These are phyloP conservation scores for Cystobasidiopsis lactophilus DNA, from an alignment of 768 basidiomycete genomes.

Conservation along the genomic window DNA sequence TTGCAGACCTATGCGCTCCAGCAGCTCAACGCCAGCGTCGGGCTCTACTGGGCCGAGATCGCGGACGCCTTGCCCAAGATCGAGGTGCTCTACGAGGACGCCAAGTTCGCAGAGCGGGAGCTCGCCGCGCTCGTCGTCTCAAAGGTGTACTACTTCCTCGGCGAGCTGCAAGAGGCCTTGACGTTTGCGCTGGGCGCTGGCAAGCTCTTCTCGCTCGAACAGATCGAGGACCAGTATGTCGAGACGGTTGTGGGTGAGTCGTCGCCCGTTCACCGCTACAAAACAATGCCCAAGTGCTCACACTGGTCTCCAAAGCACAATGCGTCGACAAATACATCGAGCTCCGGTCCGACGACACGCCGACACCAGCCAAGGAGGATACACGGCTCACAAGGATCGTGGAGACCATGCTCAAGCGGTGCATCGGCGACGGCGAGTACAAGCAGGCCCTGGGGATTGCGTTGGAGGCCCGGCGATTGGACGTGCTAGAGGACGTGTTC, in stretches of 20 bases:
- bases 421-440: constrained; percentile 69
- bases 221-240: constrained; percentile 46
- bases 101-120: constrained; percentile 49
- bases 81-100: constrained; percentile 69
- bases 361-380: constrained; percentile 23
- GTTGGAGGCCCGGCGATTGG: constrained; percentile 68
- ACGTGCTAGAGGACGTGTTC: constrained; percentile 62
- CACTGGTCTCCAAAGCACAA: too few relatives aligned
- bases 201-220: constrained; percentile 31
- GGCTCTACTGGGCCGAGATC: constrained; percentile 97
- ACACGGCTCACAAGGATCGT: constrained; percentile 59
- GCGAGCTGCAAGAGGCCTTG: constrained; percentile 83
- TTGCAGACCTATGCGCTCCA: constrained; percentile 83
- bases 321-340: constrained; percentile 1
- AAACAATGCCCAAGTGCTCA: too few relatives aligned
- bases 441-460: constrained; percentile 95
- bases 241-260: constrained; percentile 87
- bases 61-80: constrained; percentile 44
- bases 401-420: constrained; percentile 66
- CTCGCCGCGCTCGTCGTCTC: constrained; percentile 80
- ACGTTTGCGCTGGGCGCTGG: constrained; percentile 85
- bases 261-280: too few relatives aligned
- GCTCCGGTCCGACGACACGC: not conserved
- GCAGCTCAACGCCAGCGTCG: constrained; percentile 47
- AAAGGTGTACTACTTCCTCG: constrained; percentile 94